These are phyloP conservation scores for Ophiostoma australiae DNA, from an alignment of 2,329 filamentous ascomycete genomes.

Conservation along the genomic window DNA sequence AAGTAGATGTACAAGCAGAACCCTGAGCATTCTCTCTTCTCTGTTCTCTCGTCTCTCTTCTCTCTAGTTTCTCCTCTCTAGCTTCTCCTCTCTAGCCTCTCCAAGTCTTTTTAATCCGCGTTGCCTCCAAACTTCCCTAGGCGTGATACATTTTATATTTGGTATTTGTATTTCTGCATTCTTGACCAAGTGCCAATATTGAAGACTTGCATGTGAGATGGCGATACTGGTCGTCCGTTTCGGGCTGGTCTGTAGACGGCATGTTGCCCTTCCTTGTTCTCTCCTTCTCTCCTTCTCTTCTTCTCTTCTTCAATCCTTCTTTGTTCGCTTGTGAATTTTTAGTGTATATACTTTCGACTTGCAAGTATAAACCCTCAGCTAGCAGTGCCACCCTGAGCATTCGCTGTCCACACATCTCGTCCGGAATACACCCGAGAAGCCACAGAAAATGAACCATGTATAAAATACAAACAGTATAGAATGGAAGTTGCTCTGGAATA, in stretches of 20 bases:
- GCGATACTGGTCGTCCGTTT: not conserved
- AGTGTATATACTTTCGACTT: not conserved
- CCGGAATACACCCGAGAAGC: not conserved
- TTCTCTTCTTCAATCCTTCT: not conserved
- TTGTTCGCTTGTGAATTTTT: not conserved
- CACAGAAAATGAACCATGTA: too few relatives aligned
- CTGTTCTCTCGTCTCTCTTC: not conserved
- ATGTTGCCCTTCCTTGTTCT: too few relatives aligned
- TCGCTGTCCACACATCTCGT: not conserved
- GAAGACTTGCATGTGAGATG: not conserved
- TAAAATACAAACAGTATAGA: too few relatives aligned
- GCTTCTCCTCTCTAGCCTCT: too few relatives aligned
- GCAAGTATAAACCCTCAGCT: not conserved
- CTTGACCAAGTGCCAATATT: not conserved
- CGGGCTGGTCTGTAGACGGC: not conserved
- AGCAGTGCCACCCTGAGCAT: not conserved
- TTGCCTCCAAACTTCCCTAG: too few relatives aligned
- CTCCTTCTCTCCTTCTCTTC: too few relatives aligned
- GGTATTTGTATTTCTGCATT: constrained; percentile 3
- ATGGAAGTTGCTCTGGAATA: too few relatives aligned
- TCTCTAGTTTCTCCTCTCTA: too few relatives aligned
- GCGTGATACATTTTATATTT: not conserved
- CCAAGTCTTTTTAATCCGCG: too few relatives aligned
- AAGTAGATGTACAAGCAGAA: not conserved
- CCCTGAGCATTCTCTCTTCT: not conserved